Base-by-base conservation (phyloP, 2,329 filamentous ascomycete genomes). In the Coniochaeta sp. region DNA sequence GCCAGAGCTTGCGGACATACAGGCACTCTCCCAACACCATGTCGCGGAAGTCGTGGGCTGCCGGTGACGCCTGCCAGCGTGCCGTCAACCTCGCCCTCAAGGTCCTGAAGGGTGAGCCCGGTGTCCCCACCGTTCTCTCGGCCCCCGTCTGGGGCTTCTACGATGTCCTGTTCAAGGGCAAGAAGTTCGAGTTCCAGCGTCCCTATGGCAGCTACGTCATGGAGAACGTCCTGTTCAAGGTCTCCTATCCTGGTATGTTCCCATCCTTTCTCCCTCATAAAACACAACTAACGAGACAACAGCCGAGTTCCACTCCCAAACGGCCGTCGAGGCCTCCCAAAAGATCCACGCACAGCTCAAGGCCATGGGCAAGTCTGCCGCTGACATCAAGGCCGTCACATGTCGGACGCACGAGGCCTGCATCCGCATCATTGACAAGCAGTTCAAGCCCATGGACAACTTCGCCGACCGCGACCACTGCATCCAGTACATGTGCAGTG, bases 151-250 rank as follows among this genome's bases (percentile, higher is more conserved):
- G 95, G 95, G 95, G 95, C 62, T 99, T 98, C 85, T 99, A 99
- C 79, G 95, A 99, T 73, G 93, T 98, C 66, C 85, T 96, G 65
- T 99, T 98, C 84, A 91, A 93, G 81, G 92, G 92, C 78, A 91
- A 96, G 70, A 90, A 90, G 77, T 99, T 99, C 74, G 81, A 92
- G 76, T 99, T 97, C 84, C 93, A 98, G 82, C 88, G 95, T 64
- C 87, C 89, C 62, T 99, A 99, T 73, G 93, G 93, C 73, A 96
- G 90, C 82, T 99, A 99, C 76, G 95, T 99, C 67, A 99, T 99
- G 95, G 95, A 99, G 86, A 99, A 98, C 72, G 92, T 99, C 63
- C 87, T 99, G 65, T 99, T 99, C 89, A 99, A 99, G 86, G 95
- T 99, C 63, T 99, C 95, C 54, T 98, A 97, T 76, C 93, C 93